phyloP scores from a whole-genome alignment of 2,329 filamentous ascomycete species.

The Capronia epimyces region DNA sequence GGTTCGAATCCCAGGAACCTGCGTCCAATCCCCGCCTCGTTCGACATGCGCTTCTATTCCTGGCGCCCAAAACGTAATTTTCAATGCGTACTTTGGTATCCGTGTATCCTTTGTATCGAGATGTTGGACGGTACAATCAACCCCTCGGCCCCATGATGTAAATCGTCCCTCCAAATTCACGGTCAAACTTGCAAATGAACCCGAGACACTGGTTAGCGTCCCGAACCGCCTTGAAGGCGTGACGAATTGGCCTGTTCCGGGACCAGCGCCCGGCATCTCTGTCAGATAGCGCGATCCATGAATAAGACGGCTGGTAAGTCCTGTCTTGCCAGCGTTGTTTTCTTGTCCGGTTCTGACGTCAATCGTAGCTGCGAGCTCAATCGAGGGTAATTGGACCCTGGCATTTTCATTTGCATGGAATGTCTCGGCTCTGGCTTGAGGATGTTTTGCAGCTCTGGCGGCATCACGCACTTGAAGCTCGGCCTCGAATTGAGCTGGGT shows the following conservation, averaged over 20 bases:
- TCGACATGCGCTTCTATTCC: conserved; percentile 58
- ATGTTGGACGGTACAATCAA: conserved; percentile 64
- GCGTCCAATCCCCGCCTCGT: conserved; percentile 52
- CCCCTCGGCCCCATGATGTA: conserved; percentile 71
- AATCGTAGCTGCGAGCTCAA: conserved; percentile 39
- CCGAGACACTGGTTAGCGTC: conserved; percentile 58
- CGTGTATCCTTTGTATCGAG: conserved; percentile 58
- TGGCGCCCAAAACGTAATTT: conserved; percentile 67
- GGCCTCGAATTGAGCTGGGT: conserved; percentile 22
- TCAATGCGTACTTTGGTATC: conserved; percentile 76
- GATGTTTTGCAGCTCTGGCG: conserved; percentile 21
- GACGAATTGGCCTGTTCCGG: conserved; percentile 28
- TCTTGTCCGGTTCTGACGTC: conserved; percentile 40
- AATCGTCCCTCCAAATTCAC: conserved; percentile 62
- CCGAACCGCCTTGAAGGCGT: conserved; percentile 50
- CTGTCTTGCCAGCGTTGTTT: conserved; percentile 24
- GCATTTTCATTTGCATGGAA: conserved; percentile 15
- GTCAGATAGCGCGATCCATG: conserved; percentile 9
- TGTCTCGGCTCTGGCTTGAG: conserved; percentile 23
- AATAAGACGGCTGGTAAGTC: conserved; percentile 24
- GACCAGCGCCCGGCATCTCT: conserved; percentile 13
- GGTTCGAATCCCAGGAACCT: conserved; percentile 53
- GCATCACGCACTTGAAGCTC: conserved; percentile 24
- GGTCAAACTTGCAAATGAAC: conserved; percentile 59
- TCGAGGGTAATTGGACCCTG: conserved; percentile 4